Percentiles rank a stretch among this genome's conserved stretches.
Conservation (phyloP, 2,329 filamentous ascomycete genomes). For the Hymenoscyphus scutula region DNA sequence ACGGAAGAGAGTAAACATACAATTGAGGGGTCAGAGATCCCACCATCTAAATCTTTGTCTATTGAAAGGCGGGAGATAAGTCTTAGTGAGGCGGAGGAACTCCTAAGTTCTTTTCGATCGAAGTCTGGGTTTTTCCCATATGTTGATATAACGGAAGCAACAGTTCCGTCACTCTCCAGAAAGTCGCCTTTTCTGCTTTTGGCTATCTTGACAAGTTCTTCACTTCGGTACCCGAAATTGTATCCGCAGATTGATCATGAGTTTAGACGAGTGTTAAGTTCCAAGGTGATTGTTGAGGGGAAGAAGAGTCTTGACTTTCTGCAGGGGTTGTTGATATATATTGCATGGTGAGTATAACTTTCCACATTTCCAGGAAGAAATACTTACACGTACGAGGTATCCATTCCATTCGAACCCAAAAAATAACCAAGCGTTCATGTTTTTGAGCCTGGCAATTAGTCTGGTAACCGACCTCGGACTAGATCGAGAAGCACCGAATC, state of each 20-base stretch:
- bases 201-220: constrained; percentile 30
- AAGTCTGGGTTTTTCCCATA: constrained; percentile 31
- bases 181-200: constrained; percentile 32
- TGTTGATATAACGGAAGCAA: constrained; percentile 26
- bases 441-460: constrained; percentile 36
- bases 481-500: constrained; percentile 27
- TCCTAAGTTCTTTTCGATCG: constrained; percentile 23
- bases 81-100: constrained; percentile 26
- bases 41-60: neutral
- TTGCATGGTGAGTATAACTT: constrained; percentile 48
- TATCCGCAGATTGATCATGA: constrained; percentile 34
- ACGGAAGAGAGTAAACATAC: neutral
- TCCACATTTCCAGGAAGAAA: neutral
- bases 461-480: constrained; percentile 36
- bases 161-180: constrained; percentile 28
- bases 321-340: constrained; percentile 58
- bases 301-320: constrained; percentile 57
- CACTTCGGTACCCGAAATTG: constrained; percentile 24
- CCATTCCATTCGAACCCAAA: constrained; percentile 33
- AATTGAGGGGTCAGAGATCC: neutral
- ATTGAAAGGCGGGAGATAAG: constrained; percentile 27
- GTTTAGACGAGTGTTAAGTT: constrained; percentile 31
- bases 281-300: constrained; percentile 48
- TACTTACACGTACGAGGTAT: constrained; percentile 23
- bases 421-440: constrained; percentile 33